Evolutionary conservation across 345 rosid species (phyloP).

Genomic region (Eucalyptus erythrocorys): DNA sequence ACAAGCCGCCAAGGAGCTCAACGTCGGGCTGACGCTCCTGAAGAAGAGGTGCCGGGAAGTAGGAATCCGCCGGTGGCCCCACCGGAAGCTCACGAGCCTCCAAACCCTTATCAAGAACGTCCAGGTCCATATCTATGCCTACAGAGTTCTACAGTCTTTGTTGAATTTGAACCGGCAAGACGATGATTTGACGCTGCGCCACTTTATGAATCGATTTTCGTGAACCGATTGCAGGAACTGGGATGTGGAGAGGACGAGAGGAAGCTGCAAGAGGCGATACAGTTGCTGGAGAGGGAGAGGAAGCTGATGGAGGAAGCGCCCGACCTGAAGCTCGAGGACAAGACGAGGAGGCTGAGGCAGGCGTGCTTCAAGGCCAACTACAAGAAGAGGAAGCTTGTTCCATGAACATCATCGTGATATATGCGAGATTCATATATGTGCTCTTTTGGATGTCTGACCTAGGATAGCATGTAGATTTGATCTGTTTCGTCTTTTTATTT

Average conservation of each 20-base stretch:
- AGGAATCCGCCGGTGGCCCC: conserved; percentile 66
- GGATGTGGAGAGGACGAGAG: background rate
- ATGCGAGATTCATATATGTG: background rate
- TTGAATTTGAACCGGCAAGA: background rate
- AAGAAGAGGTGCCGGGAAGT: conserved; percentile 75
- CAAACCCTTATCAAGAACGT: conserved; percentile 44
- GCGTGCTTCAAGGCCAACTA: conserved; percentile 78
- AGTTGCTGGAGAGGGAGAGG: conserved; percentile 52
- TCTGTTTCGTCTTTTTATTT: background rate
- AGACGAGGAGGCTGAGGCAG: conserved; percentile 62
- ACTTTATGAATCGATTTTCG: background rate
- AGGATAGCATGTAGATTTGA: background rate
- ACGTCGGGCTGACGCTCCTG: conserved; percentile 54
- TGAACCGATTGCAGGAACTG: background rate
- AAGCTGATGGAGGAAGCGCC: conserved; percentile 51
- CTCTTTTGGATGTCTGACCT: background rate
- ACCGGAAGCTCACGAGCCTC: conserved; percentile 61
- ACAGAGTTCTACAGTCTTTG: too few relatives aligned
- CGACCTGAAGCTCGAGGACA: conserved; percentile 33
- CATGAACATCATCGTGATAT: background rate
- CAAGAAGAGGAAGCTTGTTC: conserved; percentile 34
- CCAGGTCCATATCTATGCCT: conserved; percentile 17
- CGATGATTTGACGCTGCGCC: background rate
- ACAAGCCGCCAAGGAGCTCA: conserved; percentile 55
- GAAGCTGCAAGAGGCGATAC: conserved; percentile 27